Evolutionary conservation across 345 rosid species (phyloP).

Genomic region (Carallia pectinifolia): DNA sequence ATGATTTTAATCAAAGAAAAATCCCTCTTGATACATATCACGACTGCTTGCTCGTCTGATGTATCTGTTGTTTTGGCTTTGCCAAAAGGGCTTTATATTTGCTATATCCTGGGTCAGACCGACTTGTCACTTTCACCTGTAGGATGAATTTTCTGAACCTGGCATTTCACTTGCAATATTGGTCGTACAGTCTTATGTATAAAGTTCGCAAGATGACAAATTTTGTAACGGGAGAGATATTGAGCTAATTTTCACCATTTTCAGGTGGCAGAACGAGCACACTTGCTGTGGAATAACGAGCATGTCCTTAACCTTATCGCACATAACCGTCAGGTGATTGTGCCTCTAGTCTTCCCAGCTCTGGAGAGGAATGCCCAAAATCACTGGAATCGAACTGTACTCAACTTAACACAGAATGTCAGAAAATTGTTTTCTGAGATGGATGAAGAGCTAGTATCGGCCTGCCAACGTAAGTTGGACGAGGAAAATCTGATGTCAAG

Average conservation of each 20-base stretch:
- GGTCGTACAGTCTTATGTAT: too few relatives aligned
- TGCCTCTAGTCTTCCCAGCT: constrained; percentile 56
- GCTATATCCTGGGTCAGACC: not conserved
- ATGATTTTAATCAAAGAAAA: too few relatives aligned
- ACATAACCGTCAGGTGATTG: constrained; percentile 52
- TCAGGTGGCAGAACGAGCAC: constrained; percentile 85
- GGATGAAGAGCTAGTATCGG: constrained; percentile 57
- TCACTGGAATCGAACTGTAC: constrained; percentile 81
- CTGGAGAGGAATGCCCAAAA: constrained; percentile 56
- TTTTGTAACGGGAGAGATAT: not conserved
- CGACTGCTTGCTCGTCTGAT: too few relatives aligned
- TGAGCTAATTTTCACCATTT: constrained; percentile 18
- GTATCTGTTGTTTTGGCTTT: not conserved
- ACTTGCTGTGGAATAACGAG: constrained; percentile 72
- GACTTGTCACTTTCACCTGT: too few relatives aligned
- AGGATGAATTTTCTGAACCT: too few relatives aligned
- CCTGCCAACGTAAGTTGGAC: constrained; percentile 53
- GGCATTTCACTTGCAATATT: too few relatives aligned
- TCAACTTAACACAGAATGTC: constrained; percentile 58
- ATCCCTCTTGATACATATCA: too few relatives aligned
- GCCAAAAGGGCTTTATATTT: not conserved
- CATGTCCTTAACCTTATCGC: constrained; percentile 51
- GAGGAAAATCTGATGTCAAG: constrained; percentile 43
- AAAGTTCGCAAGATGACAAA: not conserved
- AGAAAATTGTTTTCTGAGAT: constrained; percentile 59